Base-by-base conservation (phyloP, 768 basidiomycete species). In the Gloeostereum incarnatum region DNA sequence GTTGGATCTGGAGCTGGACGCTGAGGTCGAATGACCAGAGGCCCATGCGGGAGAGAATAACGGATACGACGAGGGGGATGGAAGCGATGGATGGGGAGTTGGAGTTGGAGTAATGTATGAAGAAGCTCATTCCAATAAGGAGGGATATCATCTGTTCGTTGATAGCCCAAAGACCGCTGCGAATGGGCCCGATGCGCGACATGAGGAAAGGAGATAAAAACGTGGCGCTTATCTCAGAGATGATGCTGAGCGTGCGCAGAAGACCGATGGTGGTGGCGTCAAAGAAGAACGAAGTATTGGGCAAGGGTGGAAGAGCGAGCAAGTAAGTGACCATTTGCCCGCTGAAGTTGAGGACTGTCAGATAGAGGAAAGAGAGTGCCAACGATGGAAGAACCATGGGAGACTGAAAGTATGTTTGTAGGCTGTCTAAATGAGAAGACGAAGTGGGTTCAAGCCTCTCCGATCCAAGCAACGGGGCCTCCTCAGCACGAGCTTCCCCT, bases 11-110 rank as follows among this genome's bases (percentile, higher is more conserved):
- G 5, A 49, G 38, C 36, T 58, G 56, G 3, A 45, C 50, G 27
- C 49, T 48, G 14, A 58, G 48, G 38, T 58, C 55, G 22, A 56
- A 58, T 7, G 55, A 55, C 56, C 56, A 56, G 10, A 58, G 45
- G 9, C 56, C 55, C 8, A 55, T 31, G 4, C 56, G 47, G 35
- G 55, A 56, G n/a, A 48, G 27, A 17, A 51, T 51, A 7, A 52
- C 49, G 14, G 44, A 49, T 9, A 34, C 52, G 10, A 55, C 44
- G 2, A 58, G 38, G 8, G 47, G 48, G 3, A 39, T 32, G 5
- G 47, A 47, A 19, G 43, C 50, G 8, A 42, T 9, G 14, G 43
- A 25, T 17, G 45, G 48, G 0, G 39, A 30, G 23, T 34, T 14
- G 8, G 13, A 21, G 2, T 39, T 32, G n/a, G 33, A 18, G 41